Evolutionary conservation across 345 rosid genomes (phyloP), one percentile per base, ranked within the genome.

Genomic region (Populus ilicifolia): DNA sequence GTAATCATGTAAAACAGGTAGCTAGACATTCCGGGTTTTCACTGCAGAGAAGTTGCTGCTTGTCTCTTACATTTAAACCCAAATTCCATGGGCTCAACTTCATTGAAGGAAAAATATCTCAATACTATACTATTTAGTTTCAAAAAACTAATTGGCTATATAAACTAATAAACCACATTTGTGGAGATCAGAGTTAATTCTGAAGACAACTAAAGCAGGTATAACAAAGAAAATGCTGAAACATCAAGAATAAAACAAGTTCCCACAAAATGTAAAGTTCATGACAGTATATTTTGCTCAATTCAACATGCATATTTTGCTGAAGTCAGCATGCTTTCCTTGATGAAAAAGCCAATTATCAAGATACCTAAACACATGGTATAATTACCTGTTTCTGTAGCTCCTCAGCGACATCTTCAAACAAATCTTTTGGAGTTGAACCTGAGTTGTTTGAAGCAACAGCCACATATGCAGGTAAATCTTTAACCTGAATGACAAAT

Each of bases 341-440:
- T n/a, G 63, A 56, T 56, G 29, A 56, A 56, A n/a, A n/a, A 21
- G 29, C 25, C 29, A 56, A 56, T 56, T 23, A 56, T 21, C 33
- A 69, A 5, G 56, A 56, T 43, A 59, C 46, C 35, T 56, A 59
- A 62, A 46, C 48, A 69, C 7, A 4, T n/a, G 38, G 23, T 20
- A 23, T 8, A 36, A 23, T 70, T 76, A 90, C 98, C 92, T 91
- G 93, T 85, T 87, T 92, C 81, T 86, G 82, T 68, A 93, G 90
- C 84, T 96, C 99, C 73, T 91, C 98, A 36, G 86, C 83, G 74
- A 89, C 92, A 80, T 96, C 99, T 80, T 90, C 98, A 83, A 92
- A 93, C 87, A 96, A 83, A 76, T 96, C 94, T 88, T 93, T 92
- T 35, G 99, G 91, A 48, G 93, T 92, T 82, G 98, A 87, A 79